A percentile compares a stretch with the other conserved stretches of the same genome.
Conservation (phyloP, 441 rosid genomes). For the Syzygium malaccense region DNA sequence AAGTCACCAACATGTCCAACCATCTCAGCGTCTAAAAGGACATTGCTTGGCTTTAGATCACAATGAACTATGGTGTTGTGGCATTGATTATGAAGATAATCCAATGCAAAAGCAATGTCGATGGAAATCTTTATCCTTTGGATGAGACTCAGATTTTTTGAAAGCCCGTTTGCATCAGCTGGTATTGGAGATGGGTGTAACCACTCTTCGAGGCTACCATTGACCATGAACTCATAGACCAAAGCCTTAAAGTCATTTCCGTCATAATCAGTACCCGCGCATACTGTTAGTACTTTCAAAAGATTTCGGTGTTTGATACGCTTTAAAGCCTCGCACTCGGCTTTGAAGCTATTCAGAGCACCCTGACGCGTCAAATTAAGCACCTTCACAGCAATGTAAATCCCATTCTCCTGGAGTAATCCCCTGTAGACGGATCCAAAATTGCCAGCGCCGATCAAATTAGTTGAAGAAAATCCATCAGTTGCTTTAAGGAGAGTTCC, state of each 20-base stretch:
- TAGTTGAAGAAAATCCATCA: neutral
- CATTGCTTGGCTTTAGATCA: neutral
- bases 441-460: neutral
- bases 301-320: neutral
- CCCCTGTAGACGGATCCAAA: neutral
- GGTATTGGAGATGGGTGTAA: neutral
- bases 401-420: neutral
- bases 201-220: neutral
- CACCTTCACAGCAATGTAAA: neutral
- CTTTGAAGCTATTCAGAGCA: neutral
- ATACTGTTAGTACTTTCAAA: neutral
- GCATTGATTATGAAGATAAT: neutral
- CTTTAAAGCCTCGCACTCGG: neutral
- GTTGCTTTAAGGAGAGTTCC: neutral
- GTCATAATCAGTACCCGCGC: neutral
- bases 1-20: neutral
- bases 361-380: fast-evolving
- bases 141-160: neutral
- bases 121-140: neutral
- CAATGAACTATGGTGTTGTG: neutral
- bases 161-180: fast-evolving
- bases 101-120: neutral
- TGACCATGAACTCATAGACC: neutral
- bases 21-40: neutral
- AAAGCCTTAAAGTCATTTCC: neutral